Evolutionary conservation across 2,329 filamentous ascomycete genomes (phyloP).

Genomic region (Pyricularia sp.): DNA sequence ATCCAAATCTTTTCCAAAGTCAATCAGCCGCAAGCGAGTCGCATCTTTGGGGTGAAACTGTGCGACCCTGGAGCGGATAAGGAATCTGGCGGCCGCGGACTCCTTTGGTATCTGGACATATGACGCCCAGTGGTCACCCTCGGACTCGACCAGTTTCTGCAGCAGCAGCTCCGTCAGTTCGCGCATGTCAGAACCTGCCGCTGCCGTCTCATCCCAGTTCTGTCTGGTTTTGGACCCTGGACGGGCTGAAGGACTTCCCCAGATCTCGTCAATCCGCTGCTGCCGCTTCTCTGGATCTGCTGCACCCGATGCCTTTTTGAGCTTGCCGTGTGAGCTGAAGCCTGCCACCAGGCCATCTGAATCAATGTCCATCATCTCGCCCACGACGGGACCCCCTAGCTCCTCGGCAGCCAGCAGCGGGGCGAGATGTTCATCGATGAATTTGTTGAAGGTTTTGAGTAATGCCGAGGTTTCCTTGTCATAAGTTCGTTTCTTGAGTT

Average conservation of each 20-base stretch:
- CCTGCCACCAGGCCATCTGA: constrained; percentile 48
- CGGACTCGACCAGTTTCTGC: constrained; percentile 45
- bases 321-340: constrained; percentile 50
- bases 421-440: constrained; percentile 63
- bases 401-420: constrained; percentile 75
- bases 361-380: constrained; percentile 59
- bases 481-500: constrained; percentile 48
- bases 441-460: constrained; percentile 55
- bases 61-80: constrained; percentile 56
- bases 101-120: constrained; percentile 52
- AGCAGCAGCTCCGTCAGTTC: constrained; percentile 51
- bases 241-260: constrained; percentile 27
- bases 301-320: constrained; percentile 33
- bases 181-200: constrained; percentile 47
- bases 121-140: constrained; percentile 43
- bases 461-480: constrained; percentile 51
- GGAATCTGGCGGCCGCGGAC: constrained; percentile 52
- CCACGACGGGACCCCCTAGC: constrained; percentile 72
- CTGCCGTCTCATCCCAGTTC: constrained; percentile 35
- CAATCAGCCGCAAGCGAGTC: constrained; percentile 46
- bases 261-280: constrained; percentile 55
- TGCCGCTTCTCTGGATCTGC: constrained; percentile 41
- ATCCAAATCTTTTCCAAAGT: constrained; percentile 56
- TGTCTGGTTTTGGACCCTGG: constrained; percentile 12
- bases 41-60: constrained; percentile 58